Conservation (phyloP, 2,329 filamentous ascomycete genomes). For the Macrophomina tecta region DNA sequence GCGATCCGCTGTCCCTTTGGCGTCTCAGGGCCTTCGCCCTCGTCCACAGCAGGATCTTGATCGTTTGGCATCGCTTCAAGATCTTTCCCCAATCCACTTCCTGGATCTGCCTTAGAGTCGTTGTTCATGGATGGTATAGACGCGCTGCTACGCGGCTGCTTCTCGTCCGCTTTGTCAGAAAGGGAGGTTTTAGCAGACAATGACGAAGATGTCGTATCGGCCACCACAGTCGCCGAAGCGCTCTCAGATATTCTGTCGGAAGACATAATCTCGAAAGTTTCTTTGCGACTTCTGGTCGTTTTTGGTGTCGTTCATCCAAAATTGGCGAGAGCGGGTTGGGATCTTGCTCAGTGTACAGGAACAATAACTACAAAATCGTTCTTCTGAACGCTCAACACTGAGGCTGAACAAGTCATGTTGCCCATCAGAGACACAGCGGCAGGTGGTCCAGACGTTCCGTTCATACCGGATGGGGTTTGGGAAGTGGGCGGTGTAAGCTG, state of each 20-base stretch:
- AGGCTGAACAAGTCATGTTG: too few species aligned
- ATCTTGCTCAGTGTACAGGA: background rate
- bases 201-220: background rate
- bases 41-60: background rate
- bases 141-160: background rate
- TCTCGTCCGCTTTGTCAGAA: background rate
- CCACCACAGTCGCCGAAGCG: background rate
- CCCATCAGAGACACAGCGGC: background rate
- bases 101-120: background rate
- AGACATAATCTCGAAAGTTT: too few species aligned
- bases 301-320: too few species aligned
- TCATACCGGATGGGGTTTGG: background rate
- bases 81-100: background rate
- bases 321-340: background rate
- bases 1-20: background rate
- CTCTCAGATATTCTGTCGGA: background rate
- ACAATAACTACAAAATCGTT: too few species aligned
- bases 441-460: background rate
- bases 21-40: background rate
- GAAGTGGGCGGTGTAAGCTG: constrained; percentile 14
- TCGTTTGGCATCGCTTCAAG: background rate
- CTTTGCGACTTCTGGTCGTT: too few species aligned
- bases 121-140: background rate
- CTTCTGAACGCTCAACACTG: too few species aligned
- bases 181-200: background rate